phyloP scores from a whole-genome alignment of 2,329 filamentous ascomycete species.

The Xylariaceae sp. region DNA sequence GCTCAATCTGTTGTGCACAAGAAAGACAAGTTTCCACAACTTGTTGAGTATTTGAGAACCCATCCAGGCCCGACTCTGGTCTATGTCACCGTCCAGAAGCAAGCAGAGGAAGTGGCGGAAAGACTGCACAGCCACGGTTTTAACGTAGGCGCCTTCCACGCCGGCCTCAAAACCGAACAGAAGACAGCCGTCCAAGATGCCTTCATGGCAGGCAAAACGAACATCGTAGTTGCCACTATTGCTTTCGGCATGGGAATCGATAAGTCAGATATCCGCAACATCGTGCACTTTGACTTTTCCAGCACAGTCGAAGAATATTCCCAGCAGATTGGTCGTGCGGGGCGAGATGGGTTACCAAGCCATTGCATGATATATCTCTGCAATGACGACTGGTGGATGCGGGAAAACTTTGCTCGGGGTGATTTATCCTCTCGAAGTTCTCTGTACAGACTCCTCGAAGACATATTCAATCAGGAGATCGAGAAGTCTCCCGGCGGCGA shows the following conservation, averaged over 20 bases:
- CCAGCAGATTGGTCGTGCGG: constrained; percentile 53
- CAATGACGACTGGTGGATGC: constrained; percentile 51
- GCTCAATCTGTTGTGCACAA: constrained; percentile 39
- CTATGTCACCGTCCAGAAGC: constrained; percentile 56
- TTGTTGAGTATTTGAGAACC: constrained; percentile 43
- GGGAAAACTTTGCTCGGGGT: constrained; percentile 56
- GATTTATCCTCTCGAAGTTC: constrained; percentile 52
- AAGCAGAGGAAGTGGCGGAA: constrained; percentile 41
- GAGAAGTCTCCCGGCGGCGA: constrained; percentile 28
- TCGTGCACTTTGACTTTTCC: constrained; percentile 49
- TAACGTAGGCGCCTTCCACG: constrained; percentile 43
- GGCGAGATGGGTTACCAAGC: constrained; percentile 48
- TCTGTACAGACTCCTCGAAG: constrained; percentile 41
- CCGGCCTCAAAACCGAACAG: constrained; percentile 40
- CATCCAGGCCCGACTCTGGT: constrained; percentile 54
- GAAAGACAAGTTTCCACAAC: constrained; percentile 39
- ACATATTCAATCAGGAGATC: constrained; percentile 42
- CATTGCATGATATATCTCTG: constrained; percentile 56
- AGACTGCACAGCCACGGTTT: constrained; percentile 34
- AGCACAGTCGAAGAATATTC: constrained; percentile 53
- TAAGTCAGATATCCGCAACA: constrained; percentile 50
- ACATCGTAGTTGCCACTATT: constrained; percentile 51
- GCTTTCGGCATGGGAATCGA: constrained; percentile 60
- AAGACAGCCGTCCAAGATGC: constrained; percentile 46
- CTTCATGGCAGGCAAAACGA: constrained; percentile 43